Conservation (phyloP, 371 early-diverging fungal species). For the Batkoa obscura region DNA sequence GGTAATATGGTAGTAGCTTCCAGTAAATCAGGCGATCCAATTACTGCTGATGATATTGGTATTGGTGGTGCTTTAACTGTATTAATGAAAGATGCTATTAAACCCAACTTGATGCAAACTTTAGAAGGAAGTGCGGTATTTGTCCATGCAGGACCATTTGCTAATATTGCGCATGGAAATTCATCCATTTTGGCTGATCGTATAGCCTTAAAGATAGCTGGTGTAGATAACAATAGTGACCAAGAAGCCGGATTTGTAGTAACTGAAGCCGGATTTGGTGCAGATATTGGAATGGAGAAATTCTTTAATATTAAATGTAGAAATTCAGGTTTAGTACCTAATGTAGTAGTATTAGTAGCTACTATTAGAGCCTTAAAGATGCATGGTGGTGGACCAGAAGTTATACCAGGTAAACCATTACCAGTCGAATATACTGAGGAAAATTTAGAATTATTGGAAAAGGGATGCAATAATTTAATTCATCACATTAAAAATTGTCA, state of each 20-base stretch:
- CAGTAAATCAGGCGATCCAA: constrained; percentile 56
- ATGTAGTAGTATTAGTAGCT: constrained; percentile 88
- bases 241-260: constrained; percentile 74
- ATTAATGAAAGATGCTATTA: constrained; percentile 93
- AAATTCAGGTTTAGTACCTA: constrained; percentile 64
- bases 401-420: constrained; percentile 75
- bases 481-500: constrained; percentile 81
- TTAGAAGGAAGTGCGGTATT: constrained; percentile 95
- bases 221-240: constrained; percentile 31
- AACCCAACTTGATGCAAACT: constrained; percentile 95
- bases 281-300: constrained; percentile 98
- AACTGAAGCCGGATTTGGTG: constrained; percentile 95
- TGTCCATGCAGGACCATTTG: constrained; percentile 95
- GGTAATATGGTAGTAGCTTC: constrained; percentile 88
- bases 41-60: constrained; percentile 91
- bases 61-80: constrained; percentile 88
- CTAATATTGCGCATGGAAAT: constrained; percentile 96
- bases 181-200: constrained; percentile 83
- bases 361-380: constrained; percentile 89
- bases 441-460: constrained; percentile 57
- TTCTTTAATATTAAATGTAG: constrained; percentile 97
- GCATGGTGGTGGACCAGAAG: constrained; percentile 96
- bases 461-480: constrained; percentile 66
- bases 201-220: constrained; percentile 82
- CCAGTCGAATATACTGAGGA: constrained; percentile 72